These are phyloP conservation scores for Cystobasidium slooffiae DNA, from an alignment of 1,284 basidiomycete species.

Conservation along the genomic window DNA sequence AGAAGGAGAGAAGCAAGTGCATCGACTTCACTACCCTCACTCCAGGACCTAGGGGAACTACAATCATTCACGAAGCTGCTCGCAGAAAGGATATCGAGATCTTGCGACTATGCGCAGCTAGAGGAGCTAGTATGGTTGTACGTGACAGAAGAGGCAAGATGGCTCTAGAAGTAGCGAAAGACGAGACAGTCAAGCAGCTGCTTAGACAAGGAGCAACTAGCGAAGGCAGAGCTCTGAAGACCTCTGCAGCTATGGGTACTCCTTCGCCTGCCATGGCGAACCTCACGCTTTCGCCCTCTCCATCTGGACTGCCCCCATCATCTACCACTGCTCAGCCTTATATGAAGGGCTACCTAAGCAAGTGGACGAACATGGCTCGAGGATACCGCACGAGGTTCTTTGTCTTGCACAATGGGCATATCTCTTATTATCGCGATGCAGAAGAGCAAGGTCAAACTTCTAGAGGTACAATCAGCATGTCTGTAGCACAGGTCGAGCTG, in stretches of 20 bases:
- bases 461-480: constrained; percentile 87
- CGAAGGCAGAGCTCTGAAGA: constrained; percentile 50
- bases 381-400: constrained; percentile 95
- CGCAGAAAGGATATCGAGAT: constrained; percentile 77
- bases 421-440: constrained; percentile 75
- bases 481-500: constrained; percentile 66
- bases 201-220: constrained; percentile 71
- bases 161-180: constrained; percentile 68
- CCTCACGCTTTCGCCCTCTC: constrained; percentile 16
- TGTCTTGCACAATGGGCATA: constrained; percentile 73
- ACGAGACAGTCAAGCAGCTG: constrained; percentile 82
- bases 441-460: constrained; percentile 87
- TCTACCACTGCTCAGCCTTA: constrained; percentile 6
- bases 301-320: neutral
- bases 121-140: constrained; percentile 88
- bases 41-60: constrained; percentile 37
- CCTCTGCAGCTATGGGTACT: constrained; percentile 30
- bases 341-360: constrained; percentile 63
- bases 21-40: constrained; percentile 41
- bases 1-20: constrained; percentile 27
- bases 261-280: constrained; percentile 21
- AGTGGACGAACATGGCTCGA: constrained; percentile 86
- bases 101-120: constrained; percentile 79
- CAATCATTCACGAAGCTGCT: constrained; percentile 63
- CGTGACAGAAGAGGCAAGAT: constrained; percentile 78